Percentiles rank a stretch among this genome's conserved stretches.
Evolutionary conservation across 2,329 filamentous ascomycete species (phyloP).

Genomic region (Fusarium floridanum): DNA sequence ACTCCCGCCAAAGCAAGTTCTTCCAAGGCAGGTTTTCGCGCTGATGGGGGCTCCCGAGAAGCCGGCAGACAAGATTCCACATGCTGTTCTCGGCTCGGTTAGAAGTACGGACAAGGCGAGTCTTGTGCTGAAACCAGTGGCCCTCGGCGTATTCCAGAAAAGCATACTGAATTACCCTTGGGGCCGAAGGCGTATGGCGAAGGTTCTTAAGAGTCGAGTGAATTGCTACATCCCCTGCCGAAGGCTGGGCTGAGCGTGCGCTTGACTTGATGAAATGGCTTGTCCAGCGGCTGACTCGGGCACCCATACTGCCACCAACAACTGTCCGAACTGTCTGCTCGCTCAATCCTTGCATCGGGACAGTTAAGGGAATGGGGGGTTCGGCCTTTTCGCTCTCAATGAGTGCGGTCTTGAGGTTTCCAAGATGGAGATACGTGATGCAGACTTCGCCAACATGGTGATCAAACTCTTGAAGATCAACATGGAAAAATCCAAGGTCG

Average conservation of each 20-base stretch:
- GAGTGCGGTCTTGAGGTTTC: not conserved
- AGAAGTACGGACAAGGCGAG: accelerated
- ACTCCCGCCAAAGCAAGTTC: not conserved
- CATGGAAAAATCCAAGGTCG: not conserved
- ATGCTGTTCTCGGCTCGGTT: accelerated
- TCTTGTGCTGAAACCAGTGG: not conserved
- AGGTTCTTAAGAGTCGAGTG: accelerated
- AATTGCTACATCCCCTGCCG: accelerated
- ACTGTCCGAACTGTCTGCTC: not conserved
- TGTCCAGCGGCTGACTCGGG: not conserved
- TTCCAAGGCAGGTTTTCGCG: not conserved
- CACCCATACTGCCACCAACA: not conserved
- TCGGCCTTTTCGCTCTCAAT: not conserved
- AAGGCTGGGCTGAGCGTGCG: accelerated
- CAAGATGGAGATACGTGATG: constrained; percentile 19
- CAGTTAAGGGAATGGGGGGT: too few species aligned
- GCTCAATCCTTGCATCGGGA: not conserved
- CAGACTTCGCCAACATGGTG: not conserved
- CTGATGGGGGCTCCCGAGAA: not conserved
- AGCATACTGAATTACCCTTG: accelerated
- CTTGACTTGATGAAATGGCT: not conserved
- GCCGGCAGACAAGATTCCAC: not conserved
- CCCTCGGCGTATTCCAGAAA: not conserved
- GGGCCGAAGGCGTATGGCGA: not conserved
- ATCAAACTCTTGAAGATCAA: not conserved